Percentiles rank a stretch among this genome's conserved stretches.
These are phyloP conservation scores for Candida coleopterorum DNA, from an alignment of 805 yeast genomes.

Conservation along the genomic window DNA sequence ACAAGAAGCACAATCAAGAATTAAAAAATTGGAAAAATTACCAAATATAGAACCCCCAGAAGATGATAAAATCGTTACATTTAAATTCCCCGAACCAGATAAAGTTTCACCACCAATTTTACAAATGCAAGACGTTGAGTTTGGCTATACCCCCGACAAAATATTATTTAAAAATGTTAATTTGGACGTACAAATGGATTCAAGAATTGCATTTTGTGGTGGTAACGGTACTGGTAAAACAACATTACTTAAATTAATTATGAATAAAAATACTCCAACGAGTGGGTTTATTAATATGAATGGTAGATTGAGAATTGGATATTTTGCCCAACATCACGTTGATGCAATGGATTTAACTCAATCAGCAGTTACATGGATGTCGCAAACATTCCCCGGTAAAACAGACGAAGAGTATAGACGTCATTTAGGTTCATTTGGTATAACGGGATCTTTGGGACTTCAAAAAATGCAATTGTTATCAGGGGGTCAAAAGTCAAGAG, in stretches of 20 bases:
- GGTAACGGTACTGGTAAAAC: constrained; percentile 99
- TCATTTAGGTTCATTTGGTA: constrained; percentile 95
- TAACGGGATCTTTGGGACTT: constrained; percentile 88
- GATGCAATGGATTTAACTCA: constrained; percentile 88
- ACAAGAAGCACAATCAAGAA: constrained; percentile 96
- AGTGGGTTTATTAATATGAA: constrained; percentile 77
- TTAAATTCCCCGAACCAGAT: constrained; percentile 95
- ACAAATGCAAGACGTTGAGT: constrained; percentile 79
- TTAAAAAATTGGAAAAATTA: constrained; percentile 90
- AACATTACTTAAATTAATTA: constrained; percentile 78
- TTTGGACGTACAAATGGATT: constrained; percentile 85
- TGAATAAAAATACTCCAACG: constrained; percentile 71
- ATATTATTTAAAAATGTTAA: constrained; percentile 73
- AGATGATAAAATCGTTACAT: constrained; percentile 78
- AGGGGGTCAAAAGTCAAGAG: constrained; percentile 98
- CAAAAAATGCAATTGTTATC: constrained; percentile 87
- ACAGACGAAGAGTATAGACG: constrained; percentile 96
- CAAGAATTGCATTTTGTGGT: constrained; percentile 95
- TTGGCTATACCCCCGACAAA: constrained; percentile 70
- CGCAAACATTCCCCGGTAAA: constrained; percentile 83
- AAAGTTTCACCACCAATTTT: constrained; percentile 88
- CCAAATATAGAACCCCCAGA: constrained; percentile 93
- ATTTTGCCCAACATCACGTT: constrained; percentile 97
- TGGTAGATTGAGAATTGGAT: constrained; percentile 86
- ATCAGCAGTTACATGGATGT: constrained; percentile 94